Base-by-base conservation (phyloP, 2,329 filamentous ascomycete species). In the Trichoderma asperellum region DNA sequence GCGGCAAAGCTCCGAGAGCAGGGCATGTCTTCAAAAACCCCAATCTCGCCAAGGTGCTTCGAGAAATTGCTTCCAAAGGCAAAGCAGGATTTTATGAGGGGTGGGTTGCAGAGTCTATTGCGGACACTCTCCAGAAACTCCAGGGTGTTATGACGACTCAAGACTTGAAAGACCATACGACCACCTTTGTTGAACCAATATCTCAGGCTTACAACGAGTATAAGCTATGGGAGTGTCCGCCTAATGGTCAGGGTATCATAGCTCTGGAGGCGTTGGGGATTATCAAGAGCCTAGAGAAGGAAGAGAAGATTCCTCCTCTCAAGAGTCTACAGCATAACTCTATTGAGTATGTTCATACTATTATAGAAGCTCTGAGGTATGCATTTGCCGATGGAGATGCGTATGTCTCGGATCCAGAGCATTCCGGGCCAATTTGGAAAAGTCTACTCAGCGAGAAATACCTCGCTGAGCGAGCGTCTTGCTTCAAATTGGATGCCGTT, bases 241-340 rank as follows among this genome's bases (percentile, higher is more conserved):
- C 66, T 2, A 68, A 68, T 29, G 66, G 66, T 5, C 66, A 68
- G 18, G 66, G 66, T 18, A 68, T 68, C 12, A 37, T 68, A 5
- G 66, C 66, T 5, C 18, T 68, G 16, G 59, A 63, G 12, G 66
- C 66, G 7, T 27, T 68, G 16, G 66, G 66, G 7, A 68, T 68
- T n/a, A 60, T 68, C 16, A 49, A 12, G 14, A 53, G 40, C 10
- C 16, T 68, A 4, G 66, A 68, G 52, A 60, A 47, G n/a, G 16
- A 34, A 7, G 47, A 37, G 10, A 62, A 68, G 49, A 68, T 68
- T 4, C 27, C 66, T 24, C 8, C 47, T 4, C 37, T 68, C n/a
- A 32, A 49, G 3, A 55, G 35, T 24, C 8, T 63, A 8, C 34
- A 29, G 2, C 66, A 68, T 16, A 68, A 68, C 49, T 63, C 58